Base-by-base conservation (phyloP, 2,329 filamentous ascomycete species). In the Escovopsis weberi region DNA sequence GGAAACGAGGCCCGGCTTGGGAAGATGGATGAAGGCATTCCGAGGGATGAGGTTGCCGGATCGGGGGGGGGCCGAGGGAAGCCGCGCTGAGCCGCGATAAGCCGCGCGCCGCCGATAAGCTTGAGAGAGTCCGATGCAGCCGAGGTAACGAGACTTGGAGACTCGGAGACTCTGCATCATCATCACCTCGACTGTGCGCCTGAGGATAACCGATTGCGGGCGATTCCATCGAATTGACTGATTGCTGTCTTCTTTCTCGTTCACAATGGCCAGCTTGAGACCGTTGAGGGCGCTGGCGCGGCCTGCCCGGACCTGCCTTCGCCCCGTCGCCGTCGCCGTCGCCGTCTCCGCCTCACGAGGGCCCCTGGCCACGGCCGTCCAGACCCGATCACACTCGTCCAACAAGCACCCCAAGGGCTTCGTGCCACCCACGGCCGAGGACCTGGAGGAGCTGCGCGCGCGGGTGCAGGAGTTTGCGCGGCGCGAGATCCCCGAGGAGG, bases 401-500 rank as follows among this genome's bases (percentile, higher is more conserved):
- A 32, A 10, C 28, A 75, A 75, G 48, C 75, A 78, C 54, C 74
- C 75, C 23, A 59, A 68, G 50, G 76, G 72, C 55, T 87, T 86
- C 62, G 65, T 66, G 43, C 68, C 80, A 10, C 87, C 87, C 1
- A 72, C 81, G 1, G 66, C 75, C 37, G 72, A 79, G 45, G 87
- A 94, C 43, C 72, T 94, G 7, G 64, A 80, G 19, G 86, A 94
- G 64, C 69, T 94, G 46, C 78, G 87, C 45, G 85, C 88, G 55
- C 71, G 82, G 26, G 86, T 93, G 26, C 84, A 87, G 53, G 88
- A 95, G 44, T 98, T 98, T 55, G 80, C 85, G 19, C 78, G 84
- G 46, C 78, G 89, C 54, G 87, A 95, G 62, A 88, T 96, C 44
- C 67, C 86, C 18, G 83, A 86, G 59, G 80, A 87, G 50, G 67